Evolutionary conservation across 352 stramenopile genomes (phyloP), one percentile per base, ranked within the genome.

Genomic region (Pythium folliculosum): DNA sequence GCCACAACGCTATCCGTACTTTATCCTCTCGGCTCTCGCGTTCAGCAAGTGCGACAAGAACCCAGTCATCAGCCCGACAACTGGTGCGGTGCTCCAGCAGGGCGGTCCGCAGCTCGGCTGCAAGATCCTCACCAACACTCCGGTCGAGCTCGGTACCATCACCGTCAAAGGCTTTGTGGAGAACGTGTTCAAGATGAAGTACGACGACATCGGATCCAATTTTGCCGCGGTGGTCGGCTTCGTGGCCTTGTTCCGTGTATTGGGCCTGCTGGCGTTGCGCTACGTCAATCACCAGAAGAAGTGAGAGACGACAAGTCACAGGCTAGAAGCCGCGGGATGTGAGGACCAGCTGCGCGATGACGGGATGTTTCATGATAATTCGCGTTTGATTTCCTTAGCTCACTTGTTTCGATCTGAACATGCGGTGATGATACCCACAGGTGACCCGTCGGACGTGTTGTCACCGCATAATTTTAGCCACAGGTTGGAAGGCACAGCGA

Each of bases 221-320:
- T 76, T 76, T 60, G 48, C 21, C 16, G 56, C 72, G 2, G 49
- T 67, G 3, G 2, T 77, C 7, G 58, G 59, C 52, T 70, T 66
- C 60, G 66, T 77, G 3, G 25, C 68, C 13, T 14, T 75, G 45
- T 72, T 77, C 56, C 73, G 73, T 13, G 13, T 80, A 0, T 50
- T 80, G 3, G 67, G 50, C 8, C 38, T 77, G 38, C 66, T 77
- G 6, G 51, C 73, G 5, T 45, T 80, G 27, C 73, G 73, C 17
- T 80, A 60, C 47, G 54, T 80, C 37, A 77, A 77, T 60, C 70
- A 77, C 60, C 67, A 77, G 61, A 76, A 76, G 67, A 51, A 40
- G 19, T 63, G 35, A n/a, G n/a, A n/a, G n/a, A n/a, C n/a, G n/a
- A n/a, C n/a, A n/a, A n/a, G n/a, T n/a, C n/a, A n/a, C n/a, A n/a